Evolutionary conservation across 768 basidiomycete species (phyloP).

Genomic region (Leucosporidium scottii): DNA sequence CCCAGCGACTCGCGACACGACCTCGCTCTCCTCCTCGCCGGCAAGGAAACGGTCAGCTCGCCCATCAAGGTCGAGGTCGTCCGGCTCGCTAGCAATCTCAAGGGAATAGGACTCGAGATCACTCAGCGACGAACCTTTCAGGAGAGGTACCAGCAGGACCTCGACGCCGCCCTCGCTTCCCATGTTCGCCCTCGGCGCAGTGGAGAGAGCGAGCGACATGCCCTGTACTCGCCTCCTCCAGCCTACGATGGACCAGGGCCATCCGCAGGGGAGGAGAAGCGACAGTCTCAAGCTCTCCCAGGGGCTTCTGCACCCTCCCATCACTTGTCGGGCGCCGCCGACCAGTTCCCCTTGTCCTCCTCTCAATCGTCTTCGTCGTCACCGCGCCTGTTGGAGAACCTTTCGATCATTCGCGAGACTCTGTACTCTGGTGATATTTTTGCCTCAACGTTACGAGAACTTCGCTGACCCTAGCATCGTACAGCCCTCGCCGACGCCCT

Average conservation of each 20-base stretch:
- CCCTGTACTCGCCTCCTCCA: constrained; percentile 66
- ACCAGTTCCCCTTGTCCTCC: background rate
- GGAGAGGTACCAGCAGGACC: constrained; percentile 62
- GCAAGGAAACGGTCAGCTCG: constrained; percentile 43
- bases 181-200: constrained; percentile 42
- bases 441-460: too few species aligned
- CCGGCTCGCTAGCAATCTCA: constrained; percentile 69
- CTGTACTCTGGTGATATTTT: constrained; percentile 53
- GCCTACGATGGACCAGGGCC: constrained; percentile 46
- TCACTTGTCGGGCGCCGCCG: background rate
- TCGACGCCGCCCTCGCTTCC: constrained; percentile 72
- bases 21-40: constrained; percentile 71
- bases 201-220: constrained; percentile 40
- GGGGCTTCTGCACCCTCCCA: background rate
- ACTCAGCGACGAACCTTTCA: constrained; percentile 77
- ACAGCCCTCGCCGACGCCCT: constrained; percentile 61
- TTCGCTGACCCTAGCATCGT: too few species aligned
- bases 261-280: background rate
- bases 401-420: constrained; percentile 76
- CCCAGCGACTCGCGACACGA: constrained; percentile 65
- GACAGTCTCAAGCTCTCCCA: background rate
- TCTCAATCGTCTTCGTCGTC: constrained; percentile 35
- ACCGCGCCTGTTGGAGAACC: constrained; percentile 40
- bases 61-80: constrained; percentile 48
- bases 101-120: constrained; percentile 79